Conservation (phyloP, 805 yeast genomes). For the Naumovozyma castellii region DNA sequence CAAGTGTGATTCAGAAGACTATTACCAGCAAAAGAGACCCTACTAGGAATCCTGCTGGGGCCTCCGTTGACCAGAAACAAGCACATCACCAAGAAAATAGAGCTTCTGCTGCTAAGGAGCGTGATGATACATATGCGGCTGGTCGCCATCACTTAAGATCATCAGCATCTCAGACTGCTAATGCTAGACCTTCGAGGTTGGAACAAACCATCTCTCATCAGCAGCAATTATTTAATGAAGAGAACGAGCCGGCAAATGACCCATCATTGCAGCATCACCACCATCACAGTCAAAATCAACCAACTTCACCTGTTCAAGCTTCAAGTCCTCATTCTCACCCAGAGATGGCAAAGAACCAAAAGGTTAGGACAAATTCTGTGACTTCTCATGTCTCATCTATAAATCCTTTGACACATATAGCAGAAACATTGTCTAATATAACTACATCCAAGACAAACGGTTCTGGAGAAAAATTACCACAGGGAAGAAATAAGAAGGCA, state of each 20-base stretch:
- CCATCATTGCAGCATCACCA: not conserved
- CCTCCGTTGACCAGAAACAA: not conserved
- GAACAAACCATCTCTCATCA: conserved; percentile 38
- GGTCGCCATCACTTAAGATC: not conserved
- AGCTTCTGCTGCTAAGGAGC: not conserved
- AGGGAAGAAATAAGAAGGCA: conserved; percentile 12
- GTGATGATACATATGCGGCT: not conserved
- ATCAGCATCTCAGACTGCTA: conserved; percentile 3
- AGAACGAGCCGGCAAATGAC: too few species aligned
- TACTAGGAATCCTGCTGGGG: not conserved
- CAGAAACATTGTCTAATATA: not conserved
- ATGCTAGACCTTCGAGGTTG: conserved; percentile 14
- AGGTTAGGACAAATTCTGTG: conserved; percentile 8
- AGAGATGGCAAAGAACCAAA: conserved; percentile 7
- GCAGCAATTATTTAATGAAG: conserved; percentile 28
- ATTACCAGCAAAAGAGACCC: not conserved
- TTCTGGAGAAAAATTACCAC: conserved; percentile 12
- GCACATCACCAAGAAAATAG: not conserved
- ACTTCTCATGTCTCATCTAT: conserved; percentile 7
- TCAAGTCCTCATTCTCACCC: not conserved
- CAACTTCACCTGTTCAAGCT: not conserved
- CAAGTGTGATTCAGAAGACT: not conserved
- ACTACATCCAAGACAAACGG: not conserved
- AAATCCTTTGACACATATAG: not conserved
- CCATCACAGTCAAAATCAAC: not conserved